These are phyloP conservation scores for Prunus davidiana DNA, from an alignment of 306 rosid species.

Conservation along the genomic window DNA sequence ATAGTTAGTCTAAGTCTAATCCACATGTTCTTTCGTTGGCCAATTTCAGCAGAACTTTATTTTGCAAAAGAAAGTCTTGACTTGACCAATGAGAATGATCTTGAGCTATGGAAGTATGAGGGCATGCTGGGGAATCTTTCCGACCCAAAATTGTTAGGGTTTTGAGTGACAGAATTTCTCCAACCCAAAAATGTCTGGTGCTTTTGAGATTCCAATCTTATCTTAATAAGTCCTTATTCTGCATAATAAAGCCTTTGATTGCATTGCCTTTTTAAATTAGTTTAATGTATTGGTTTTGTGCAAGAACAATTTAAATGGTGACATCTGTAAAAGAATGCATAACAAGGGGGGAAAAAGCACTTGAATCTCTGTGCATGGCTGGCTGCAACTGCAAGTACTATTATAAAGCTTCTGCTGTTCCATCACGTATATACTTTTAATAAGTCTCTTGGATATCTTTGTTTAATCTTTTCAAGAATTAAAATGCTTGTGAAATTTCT, in stretches of 20 bases:
- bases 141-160: conserved; percentile 50
- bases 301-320: no score
- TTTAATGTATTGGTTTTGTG: conserved; percentile 21
- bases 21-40: not conserved
- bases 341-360: no score
- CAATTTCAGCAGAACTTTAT: not conserved
- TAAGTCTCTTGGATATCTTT: conserved; percentile 17
- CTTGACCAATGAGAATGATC: not conserved
- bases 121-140: not conserved
- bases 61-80: not conserved
- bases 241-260: conserved; percentile 3
- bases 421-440: not conserved
- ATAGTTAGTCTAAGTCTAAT: not conserved
- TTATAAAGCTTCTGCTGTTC: not conserved
- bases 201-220: conserved; percentile 52
- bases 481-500: conserved; percentile 8
- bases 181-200: conserved; percentile 42
- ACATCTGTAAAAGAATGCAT: no score
- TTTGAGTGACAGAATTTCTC: conserved; percentile 56
- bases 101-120: not conserved
- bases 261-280: conserved; percentile 6
- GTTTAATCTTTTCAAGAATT: conserved; percentile 23
- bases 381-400: no score
- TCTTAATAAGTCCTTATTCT: not conserved
- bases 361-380: no score